Base-by-base conservation (phyloP, 2,329 filamentous ascomycete genomes). In the Xylariaceae sp. region DNA sequence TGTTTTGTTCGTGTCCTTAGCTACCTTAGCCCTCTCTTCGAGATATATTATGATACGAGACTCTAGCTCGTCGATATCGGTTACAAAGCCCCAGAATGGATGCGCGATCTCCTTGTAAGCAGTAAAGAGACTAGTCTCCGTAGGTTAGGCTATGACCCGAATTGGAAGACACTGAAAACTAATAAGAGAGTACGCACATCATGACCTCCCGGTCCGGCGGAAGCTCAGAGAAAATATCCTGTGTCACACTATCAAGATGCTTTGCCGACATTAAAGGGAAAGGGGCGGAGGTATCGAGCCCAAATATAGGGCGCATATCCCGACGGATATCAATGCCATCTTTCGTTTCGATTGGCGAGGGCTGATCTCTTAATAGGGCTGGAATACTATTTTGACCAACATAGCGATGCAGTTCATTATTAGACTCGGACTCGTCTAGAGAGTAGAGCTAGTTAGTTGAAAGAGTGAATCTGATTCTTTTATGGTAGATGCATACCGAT, bases 341-440 rank as follows among this genome's bases (percentile, higher is more conserved):
- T 50, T 76, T 76, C 53, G 79, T 77, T 49, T 81, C 77, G 57
- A 75, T 78, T 32, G 79, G 72, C 2, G 80, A 78, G 2, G 81
- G 78, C 64, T 86, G 84, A 64, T 87, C 84, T 53, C 83, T 77
- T 32, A 87, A 72, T 29, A 87, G 72, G n/a, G 83, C 84, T 6
- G 84, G 84, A 49, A 87, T 87, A 66, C 83, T 86, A 69, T 87
- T 87, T 64, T 87, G 82, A 23, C 84, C 84, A 27, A 87, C 76
- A 67, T 86, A 87, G 35, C 84, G 77, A 40, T 83, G 80, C 42
- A 77, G 75, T 53, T 82, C 80, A 23, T 26, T 49, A 47, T 76
- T 73, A 45, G 74, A 68, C 46, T 86, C 83, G 21, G 79, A 74
- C 51, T 86, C 83, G 55, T 79, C 76, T 74, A 46, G 42, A 65